Base-by-base conservation (phyloP, 306 rosid genomes). In the Alnus glutinosa region DNA sequence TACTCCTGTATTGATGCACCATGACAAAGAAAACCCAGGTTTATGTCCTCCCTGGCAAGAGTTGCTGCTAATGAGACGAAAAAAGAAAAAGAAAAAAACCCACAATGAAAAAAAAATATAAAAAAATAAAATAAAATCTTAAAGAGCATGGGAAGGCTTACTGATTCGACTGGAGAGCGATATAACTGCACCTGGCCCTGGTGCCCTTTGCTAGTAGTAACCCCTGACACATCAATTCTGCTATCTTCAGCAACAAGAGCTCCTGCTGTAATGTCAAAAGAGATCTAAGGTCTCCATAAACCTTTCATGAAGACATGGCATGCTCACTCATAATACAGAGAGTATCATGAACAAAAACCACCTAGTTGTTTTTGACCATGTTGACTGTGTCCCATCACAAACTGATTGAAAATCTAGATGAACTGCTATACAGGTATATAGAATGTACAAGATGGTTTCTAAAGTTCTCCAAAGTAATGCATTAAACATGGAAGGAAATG, bases 101-200 rank as follows among this genome's bases (percentile, higher is more conserved):
- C 16, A 36, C 47, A 64, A 14, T 34, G 46, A 64, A 36, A 2
- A 12, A 34, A 12, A 32, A 1, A 1, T 1, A 30, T 4, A 47
- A 81, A 50, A 47, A 81, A 50, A 48, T 32, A 64, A 39, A 30
- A 32, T 5, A 39, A 30, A 39, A 5, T n/a, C 30, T 55, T n/a
- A 55, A 64, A 64, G 70, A 64, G 23, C 70, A 7, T 64, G 47
- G 7, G 44, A 64, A 52, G 39, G 74, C 92, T 63, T 85, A 92
- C 98, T 39, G 58, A 59, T 75, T 84, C 82, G 28, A 84, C 75
- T 15, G 87, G 79, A 47, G 88, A 83, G 36, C 89, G 75, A 23
- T 84, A 85, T 28, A 86, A 64, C 1, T 48, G 84, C 77, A 36
- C n/a, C 5, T 18, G 80, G 72, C 75, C 77, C 28, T 71, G 81